Conservation (phyloP, 805 yeast genomes). For the Candida corydali region DNA sequence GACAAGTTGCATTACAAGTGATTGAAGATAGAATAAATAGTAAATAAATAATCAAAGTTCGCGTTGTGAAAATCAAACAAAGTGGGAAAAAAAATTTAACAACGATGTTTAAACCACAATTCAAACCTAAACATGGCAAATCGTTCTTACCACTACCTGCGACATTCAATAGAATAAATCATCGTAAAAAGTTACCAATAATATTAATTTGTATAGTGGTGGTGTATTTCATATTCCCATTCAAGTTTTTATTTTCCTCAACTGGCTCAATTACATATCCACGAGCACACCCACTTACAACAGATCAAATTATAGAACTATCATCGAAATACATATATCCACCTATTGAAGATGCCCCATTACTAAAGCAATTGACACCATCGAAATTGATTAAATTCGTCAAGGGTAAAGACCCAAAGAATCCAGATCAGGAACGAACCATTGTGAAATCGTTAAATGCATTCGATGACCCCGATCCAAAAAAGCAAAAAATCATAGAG, state of each 20-base stretch:
- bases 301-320: constrained; percentile 36
- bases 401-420: constrained; percentile 42
- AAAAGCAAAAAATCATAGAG: constrained; percentile 34
- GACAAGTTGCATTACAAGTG: constrained; percentile 73
- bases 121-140: constrained; percentile 25
- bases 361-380: constrained; percentile 53
- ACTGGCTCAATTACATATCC: constrained; percentile 21
- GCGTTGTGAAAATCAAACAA: too few species aligned
- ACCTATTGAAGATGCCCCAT: constrained; percentile 66
- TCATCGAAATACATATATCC: constrained; percentile 60
- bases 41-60: constrained; percentile 11
- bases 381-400: constrained; percentile 48
- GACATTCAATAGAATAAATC: constrained; percentile 16
- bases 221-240: constrained; percentile 20
- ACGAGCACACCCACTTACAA: constrained; percentile 28
- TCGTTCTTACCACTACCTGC: constrained; percentile 28
- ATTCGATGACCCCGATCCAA: constrained; percentile 39
- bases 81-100: constrained; percentile 4
- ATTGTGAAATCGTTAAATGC: constrained; percentile 36
- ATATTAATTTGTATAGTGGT: constrained; percentile 14
- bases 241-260: constrained; percentile 10
- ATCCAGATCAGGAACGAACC: constrained; percentile 33
- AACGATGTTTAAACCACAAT: constrained; percentile 8
- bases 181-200: constrained; percentile 14
- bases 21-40: constrained; percentile 57